Evolutionary conservation across 176 grass and related monocot species (phyloP).

Genomic region (Carex pumila): DNA sequence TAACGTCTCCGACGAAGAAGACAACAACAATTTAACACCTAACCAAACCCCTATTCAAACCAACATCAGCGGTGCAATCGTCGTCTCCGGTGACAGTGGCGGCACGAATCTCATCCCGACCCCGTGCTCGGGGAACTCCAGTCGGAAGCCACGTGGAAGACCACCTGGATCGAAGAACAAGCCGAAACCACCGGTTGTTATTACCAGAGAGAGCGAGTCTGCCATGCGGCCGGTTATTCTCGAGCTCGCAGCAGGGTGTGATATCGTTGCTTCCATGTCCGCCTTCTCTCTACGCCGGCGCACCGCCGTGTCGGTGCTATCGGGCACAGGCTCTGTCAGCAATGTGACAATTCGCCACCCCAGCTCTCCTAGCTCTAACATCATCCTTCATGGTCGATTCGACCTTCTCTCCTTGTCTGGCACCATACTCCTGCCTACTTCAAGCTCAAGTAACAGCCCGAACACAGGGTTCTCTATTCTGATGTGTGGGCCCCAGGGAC

Average conservation of each 20-base stretch:
- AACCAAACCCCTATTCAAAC: background rate
- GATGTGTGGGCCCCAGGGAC: slow-evolving; percentile 39
- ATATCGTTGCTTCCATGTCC: slow-evolving; percentile 35
- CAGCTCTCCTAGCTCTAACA: slow-evolving; percentile 4
- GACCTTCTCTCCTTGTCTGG: slow-evolving; percentile 66
- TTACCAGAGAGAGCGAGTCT: slow-evolving; percentile 49
- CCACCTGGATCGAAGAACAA: slow-evolving; percentile 86
- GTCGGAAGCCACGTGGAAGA: slow-evolving; percentile 50
- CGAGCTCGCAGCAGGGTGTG: slow-evolving; percentile 53
- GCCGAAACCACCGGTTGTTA: slow-evolving; percentile 60
- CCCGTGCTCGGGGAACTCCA: background rate
- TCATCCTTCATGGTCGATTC: slow-evolving; percentile 59
- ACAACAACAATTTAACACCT: background rate
- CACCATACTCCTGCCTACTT: slow-evolving; percentile 30
- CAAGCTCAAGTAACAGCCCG: background rate
- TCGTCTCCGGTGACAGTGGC: background rate
- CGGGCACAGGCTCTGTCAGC: slow-evolving; percentile 45
- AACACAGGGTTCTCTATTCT: slow-evolving; percentile 47
- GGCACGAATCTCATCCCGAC: background rate
- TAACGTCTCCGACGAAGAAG: slow-evolving; percentile 8
- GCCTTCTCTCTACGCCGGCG: slow-evolving; percentile 51
- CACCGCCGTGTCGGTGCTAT: slow-evolving; percentile 64
- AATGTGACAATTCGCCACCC: slow-evolving; percentile 51
- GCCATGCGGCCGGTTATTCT: slow-evolving; percentile 63
- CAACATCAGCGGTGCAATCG: background rate